These are phyloP conservation scores for Citrus trifoliata DNA, from an alignment of 345 rosid genomes.

Conservation along the genomic window DNA sequence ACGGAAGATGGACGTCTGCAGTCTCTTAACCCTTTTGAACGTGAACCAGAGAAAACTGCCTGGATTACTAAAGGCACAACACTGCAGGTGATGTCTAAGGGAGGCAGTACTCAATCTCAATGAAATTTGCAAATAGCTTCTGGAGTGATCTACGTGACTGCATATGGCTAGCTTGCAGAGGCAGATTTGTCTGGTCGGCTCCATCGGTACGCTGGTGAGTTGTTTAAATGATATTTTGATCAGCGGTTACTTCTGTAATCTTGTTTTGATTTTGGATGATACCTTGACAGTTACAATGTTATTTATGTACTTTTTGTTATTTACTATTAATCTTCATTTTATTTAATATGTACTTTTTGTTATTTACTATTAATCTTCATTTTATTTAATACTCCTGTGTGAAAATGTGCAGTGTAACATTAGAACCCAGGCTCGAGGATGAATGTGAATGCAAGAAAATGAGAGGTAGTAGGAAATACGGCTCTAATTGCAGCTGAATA, in stretches of 20 bases:
- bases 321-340: no score
- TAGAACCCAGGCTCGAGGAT: not conserved
- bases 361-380: not conserved
- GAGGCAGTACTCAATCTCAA: conserved; percentile 22
- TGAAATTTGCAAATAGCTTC: conserved; percentile 19
- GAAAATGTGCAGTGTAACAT: conserved; percentile 8
- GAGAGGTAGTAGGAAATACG: not conserved
- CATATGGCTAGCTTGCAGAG: conserved; percentile 17
- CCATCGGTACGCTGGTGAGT: conserved; percentile 19
- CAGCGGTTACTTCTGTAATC: not conserved
- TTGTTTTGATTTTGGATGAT: not conserved
- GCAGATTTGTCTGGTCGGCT: conserved; percentile 15
- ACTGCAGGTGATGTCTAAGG: conserved; percentile 60
- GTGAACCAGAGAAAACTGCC: conserved; percentile 74
- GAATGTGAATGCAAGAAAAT: not conserved
- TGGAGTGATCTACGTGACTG: conserved; percentile 3
- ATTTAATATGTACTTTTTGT: not conserved
- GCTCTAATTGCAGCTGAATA: conserved; percentile 2
- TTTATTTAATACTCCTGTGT: not conserved
- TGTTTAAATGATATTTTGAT: not conserved
- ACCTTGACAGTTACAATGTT: not conserved
- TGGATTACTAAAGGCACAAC: conserved; percentile 67
- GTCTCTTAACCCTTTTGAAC: conserved; percentile 59
- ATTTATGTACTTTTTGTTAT: not conserved
- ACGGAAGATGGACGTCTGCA: conserved; percentile 45